Evolutionary conservation across 2,329 filamentous ascomycete genomes (phyloP).

Genomic region (Sclerotinia trifoliorum): DNA sequence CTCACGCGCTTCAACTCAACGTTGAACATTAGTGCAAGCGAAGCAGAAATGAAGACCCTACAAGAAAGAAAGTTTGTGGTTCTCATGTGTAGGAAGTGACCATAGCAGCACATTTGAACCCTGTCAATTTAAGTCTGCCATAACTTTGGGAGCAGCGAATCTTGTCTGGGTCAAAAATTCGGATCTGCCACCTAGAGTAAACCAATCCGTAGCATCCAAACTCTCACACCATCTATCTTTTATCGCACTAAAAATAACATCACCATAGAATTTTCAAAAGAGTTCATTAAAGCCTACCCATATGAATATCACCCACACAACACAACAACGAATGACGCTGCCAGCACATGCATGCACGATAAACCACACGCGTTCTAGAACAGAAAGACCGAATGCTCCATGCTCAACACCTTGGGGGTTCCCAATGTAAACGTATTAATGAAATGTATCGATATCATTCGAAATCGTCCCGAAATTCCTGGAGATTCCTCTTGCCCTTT

Average conservation of each 20-base stretch:
- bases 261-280: not conserved
- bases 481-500: not conserved
- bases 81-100: not conserved
- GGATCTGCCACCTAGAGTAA: not conserved
- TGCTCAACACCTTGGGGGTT: slow-evolving; percentile 1
- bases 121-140: not conserved
- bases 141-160: not conserved
- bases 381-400: slow-evolving; percentile 4
- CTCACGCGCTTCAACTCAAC: too few relatives aligned
- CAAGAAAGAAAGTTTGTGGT: not conserved
- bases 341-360: not conserved
- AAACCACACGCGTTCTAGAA: not conserved
- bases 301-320: not conserved
- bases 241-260: not conserved
- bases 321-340: slow-evolving; percentile 3
- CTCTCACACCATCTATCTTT: not conserved
- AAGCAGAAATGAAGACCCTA: too few relatives aligned
- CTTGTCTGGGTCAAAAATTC: not conserved
- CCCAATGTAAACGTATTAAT: not conserved
- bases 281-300: not conserved
- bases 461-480: not conserved
- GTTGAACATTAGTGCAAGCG: too few relatives aligned
- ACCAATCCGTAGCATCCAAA: not conserved
- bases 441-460: not conserved
- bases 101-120: too few relatives aligned